These are phyloP conservation scores for Trichoderma semiorbis DNA, from an alignment of 2,329 filamentous ascomycete species.

Conservation along the genomic window DNA sequence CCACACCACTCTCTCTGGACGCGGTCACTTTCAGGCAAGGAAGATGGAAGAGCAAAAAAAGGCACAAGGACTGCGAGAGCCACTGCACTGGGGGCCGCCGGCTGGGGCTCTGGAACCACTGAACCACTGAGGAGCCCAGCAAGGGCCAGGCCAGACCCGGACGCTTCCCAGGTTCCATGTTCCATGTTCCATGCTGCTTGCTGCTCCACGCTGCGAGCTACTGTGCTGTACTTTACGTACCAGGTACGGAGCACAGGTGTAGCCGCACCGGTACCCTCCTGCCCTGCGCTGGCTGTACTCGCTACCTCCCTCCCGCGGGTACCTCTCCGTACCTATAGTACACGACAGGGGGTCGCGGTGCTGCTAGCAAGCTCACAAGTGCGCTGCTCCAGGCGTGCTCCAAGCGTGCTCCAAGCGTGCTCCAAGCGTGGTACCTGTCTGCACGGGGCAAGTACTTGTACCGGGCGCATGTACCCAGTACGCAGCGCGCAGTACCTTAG, in stretches of 20 bases:
- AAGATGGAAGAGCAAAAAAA: slow-evolving; percentile 1
- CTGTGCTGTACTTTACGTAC: not conserved
- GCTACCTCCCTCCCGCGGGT: not conserved
- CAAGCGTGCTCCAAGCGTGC: no score
- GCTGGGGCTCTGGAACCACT: slow-evolving; percentile 13
- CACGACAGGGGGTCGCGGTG: not conserved
- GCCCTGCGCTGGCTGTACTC: not conserved
- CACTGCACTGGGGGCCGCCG: slow-evolving; percentile 11
- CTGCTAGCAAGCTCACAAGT: not conserved
- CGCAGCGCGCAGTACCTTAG: not conserved
- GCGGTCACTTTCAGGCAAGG: slow-evolving; percentile 9
- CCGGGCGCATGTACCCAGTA: not conserved
- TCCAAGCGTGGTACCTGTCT: not conserved
- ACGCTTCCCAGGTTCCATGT: not conserved
- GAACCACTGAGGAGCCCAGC: slow-evolving; percentile 15
- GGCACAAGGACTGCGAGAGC: not conserved
- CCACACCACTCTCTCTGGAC: not conserved
- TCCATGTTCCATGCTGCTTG: slow-evolving; percentile 2
- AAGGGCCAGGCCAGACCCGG: not conserved
- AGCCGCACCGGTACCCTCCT: not conserved
- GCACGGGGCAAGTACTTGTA: not conserved
- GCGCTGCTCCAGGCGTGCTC: not conserved
- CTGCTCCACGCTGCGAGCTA: slow-evolving; percentile 10
- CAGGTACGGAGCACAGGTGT: not conserved
- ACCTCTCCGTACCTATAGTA: not conserved